Percentiles rank a stretch among this genome's conserved stretches.
phyloP scores from a whole-genome alignment of 345 rosid genomes.

The Corchorus olitorius region DNA sequence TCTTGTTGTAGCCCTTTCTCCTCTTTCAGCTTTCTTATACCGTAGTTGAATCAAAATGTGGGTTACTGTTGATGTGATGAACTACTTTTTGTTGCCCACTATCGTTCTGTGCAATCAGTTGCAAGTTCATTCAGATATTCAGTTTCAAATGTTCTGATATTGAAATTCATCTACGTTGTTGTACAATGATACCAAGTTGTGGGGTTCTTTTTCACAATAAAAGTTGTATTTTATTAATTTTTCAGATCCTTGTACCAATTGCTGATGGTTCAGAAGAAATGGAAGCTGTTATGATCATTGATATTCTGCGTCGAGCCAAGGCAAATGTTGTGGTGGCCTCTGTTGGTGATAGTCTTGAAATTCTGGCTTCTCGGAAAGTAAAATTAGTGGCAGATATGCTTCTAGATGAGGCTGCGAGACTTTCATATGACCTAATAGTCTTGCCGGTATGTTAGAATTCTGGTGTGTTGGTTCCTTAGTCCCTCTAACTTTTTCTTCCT shows the following conservation, averaged over 20 bases:
- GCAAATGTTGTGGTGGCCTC: conserved; percentile 87
- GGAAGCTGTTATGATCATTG: conserved; percentile 85
- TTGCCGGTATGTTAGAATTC: conserved; percentile 63
- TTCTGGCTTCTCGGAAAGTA: conserved; percentile 81
- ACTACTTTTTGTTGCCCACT: neutral
- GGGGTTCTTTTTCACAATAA: conserved; percentile 1
- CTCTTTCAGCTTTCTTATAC: neutral
- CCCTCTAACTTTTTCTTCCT: conserved; percentile 7
- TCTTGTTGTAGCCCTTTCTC: neutral
- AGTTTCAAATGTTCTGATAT: neutral
- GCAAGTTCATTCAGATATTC: neutral
- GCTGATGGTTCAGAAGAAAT: conserved; percentile 93
- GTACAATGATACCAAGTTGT: neutral
- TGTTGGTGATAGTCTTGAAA: conserved; percentile 74
- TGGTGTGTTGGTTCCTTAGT: neutral
- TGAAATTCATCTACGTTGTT: neutral
- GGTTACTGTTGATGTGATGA: neutral
- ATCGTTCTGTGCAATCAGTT: neutral
- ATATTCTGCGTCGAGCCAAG: conserved; percentile 80
- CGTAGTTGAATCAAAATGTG: neutral
- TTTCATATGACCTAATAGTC: conserved; percentile 80
- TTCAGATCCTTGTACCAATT: conserved; percentile 90
- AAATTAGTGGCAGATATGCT: conserved; percentile 84
- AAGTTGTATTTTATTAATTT: neutral
- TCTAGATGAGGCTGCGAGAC: conserved; percentile 83